Percentiles rank a stretch among this genome's conserved stretches.
phyloP scores from a whole-genome alignment of 306 rosid species.

The Crotalaria pallida region DNA sequence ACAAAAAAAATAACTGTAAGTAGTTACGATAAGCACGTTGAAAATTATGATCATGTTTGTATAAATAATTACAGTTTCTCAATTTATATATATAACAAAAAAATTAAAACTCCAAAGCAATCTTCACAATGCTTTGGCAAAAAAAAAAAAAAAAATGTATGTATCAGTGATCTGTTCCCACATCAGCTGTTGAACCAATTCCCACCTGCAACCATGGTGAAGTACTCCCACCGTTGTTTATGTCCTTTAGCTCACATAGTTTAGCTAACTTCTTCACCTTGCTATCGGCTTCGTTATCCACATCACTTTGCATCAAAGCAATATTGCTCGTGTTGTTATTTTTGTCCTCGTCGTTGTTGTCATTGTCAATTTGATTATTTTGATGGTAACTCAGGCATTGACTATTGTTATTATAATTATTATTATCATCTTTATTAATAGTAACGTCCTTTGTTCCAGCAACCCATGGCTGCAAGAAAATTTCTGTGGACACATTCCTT shows the following conservation, averaged over 20 bases:
- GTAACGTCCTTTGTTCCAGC: slow-evolving; percentile 18
- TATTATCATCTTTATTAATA: slow-evolving; percentile 7
- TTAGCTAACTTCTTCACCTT: slow-evolving; percentile 75
- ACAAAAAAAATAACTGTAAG: not conserved
- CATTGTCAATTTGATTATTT: slow-evolving; percentile 13
- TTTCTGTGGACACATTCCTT: slow-evolving; percentile 40
- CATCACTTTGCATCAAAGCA: slow-evolving; percentile 37
- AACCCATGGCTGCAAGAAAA: slow-evolving; percentile 60
- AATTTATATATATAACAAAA: not conserved
- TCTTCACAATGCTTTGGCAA: slow-evolving; percentile 13
- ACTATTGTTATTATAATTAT: slow-evolving; percentile 28
- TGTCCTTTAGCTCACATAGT: slow-evolving; percentile 81
- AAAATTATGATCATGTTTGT: slow-evolving; percentile 11
- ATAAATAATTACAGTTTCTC: slow-evolving; percentile 47
- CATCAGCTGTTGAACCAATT: slow-evolving; percentile 68
- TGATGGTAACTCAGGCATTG: slow-evolving; percentile 17
- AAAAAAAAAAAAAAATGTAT: no score
- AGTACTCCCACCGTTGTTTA: slow-evolving; percentile 53
- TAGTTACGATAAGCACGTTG: not conserved
- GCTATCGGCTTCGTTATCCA: slow-evolving; percentile 72
- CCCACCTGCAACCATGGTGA: slow-evolving; percentile 96
- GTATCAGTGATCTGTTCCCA: slow-evolving; percentile 43
- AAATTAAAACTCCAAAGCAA: slow-evolving; percentile 4
- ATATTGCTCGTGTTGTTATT: slow-evolving; percentile 21
- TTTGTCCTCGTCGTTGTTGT: slow-evolving; percentile 24